A percentile compares a stretch with the other conserved stretches of the same genome.
Evolutionary conservation across 768 basidiomycete species (phyloP).

Genomic region (Tylopilus felleus): DNA sequence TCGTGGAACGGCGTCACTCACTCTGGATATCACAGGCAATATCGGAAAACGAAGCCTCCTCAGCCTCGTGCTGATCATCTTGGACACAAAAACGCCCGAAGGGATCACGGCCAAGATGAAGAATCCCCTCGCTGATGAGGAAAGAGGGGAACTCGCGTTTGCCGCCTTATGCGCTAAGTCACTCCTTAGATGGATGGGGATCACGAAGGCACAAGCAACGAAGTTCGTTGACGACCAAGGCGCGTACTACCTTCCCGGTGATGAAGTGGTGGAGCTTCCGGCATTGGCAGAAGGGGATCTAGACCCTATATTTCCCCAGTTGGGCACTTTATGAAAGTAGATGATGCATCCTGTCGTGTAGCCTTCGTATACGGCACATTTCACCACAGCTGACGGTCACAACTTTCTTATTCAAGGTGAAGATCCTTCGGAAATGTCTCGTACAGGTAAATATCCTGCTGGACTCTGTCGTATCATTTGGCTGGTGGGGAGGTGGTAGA

Average conservation of each 20-base stretch:
- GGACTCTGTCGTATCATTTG: no score
- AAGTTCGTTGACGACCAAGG: not conserved
- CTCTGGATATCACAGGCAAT: not conserved
- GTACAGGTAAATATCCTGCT: no score
- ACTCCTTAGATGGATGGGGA: not conserved
- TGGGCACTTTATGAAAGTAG: no score
- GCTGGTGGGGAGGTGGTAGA: no score
- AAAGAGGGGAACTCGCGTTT: not conserved
- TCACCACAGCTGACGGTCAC: no score
- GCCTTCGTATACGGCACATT: no score
- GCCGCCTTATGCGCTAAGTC: not conserved
- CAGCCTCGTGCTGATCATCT: not conserved
- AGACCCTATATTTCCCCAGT: no score
- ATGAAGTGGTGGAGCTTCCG: not conserved
- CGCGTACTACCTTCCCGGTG: not conserved
- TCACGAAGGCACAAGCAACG: not conserved
- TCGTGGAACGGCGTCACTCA: not conserved
- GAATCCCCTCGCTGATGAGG: not conserved
- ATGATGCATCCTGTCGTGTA: no score
- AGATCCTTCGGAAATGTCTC: no score
- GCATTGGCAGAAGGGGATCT: no score
- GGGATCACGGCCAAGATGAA: not conserved
- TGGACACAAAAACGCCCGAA: not conserved
- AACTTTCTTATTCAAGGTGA: no score
- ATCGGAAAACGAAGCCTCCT: not conserved